Conservation (phyloP, 768 basidiomycete genomes). For the Clavaria fumosa region DNA sequence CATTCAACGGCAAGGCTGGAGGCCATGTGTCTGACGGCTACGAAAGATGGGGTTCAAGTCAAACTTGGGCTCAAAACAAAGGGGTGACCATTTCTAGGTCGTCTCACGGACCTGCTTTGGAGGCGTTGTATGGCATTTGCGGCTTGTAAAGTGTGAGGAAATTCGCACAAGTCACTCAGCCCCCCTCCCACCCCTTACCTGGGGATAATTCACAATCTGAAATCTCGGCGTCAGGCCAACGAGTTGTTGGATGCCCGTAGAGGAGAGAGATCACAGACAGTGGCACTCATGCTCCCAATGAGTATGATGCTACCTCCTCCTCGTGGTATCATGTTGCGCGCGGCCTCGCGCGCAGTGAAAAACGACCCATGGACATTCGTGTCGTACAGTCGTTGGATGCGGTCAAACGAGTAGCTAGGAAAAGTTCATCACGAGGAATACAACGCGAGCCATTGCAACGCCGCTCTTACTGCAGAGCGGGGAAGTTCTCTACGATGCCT, state of each 20-base stretch:
- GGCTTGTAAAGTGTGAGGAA: constrained; percentile 30
- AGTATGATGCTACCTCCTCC: constrained; percentile 73
- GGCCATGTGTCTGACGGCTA: constrained; percentile 90
- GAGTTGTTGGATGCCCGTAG: no score
- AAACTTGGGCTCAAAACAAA: neutral
- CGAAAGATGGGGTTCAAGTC: neutral
- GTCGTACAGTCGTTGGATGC: constrained; percentile 71
- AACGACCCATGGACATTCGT: constrained; percentile 91
- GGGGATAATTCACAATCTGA: constrained; percentile 81
- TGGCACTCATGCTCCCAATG: constrained; percentile 84
- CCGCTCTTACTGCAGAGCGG: constrained; percentile 62
- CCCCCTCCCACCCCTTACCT: constrained; percentile 26
- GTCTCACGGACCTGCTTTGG: constrained; percentile 91
- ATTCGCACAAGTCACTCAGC: constrained; percentile 1
- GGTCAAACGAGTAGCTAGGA: constrained; percentile 68
- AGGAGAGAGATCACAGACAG: constrained; percentile 33
- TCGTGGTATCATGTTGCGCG: constrained; percentile 75
- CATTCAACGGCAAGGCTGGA: constrained; percentile 88
- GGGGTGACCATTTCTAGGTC: no score
- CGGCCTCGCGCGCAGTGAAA: constrained; percentile 94
- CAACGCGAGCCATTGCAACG: constrained; percentile 1
- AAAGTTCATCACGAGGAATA: constrained; percentile 8
- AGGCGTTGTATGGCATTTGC: constrained; percentile 93
- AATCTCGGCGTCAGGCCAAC: no score
- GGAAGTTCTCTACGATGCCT: constrained; percentile 82